Percentiles rank a stretch among this genome's conserved stretches.
These are phyloP conservation scores for Xylaria telfairii DNA, from an alignment of 495 filamentous ascomycete genomes.

Conservation along the genomic window DNA sequence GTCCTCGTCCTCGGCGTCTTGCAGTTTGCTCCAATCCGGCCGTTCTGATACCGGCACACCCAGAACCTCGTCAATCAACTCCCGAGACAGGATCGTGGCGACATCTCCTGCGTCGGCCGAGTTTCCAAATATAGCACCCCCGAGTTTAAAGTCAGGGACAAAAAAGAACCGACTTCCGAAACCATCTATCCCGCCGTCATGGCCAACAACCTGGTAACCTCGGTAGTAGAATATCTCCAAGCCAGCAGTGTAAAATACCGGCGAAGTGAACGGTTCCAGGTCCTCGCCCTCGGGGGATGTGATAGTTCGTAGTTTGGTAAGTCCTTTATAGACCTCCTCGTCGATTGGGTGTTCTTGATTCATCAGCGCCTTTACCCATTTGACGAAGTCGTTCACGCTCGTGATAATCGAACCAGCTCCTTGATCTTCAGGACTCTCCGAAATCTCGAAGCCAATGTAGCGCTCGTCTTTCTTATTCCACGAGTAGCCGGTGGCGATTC, in stretches of 20 bases:
- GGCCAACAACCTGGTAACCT: conserved; percentile 46
- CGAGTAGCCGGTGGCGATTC: conserved; percentile 42
- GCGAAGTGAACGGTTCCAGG: conserved; percentile 21
- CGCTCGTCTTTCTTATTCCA: conserved; percentile 22
- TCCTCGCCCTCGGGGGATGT: background rate
- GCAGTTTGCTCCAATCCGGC: conserved; percentile 3
- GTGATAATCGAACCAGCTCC: conserved; percentile 57
- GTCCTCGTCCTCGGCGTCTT: conserved; percentile 14
- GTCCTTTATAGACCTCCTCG: conserved; percentile 41
- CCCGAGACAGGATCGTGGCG: conserved; percentile 33
- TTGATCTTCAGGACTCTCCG: conserved; percentile 30
- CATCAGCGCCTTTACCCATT: conserved; percentile 50
- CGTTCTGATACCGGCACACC: conserved; percentile 30
- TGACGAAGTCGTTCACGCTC: conserved; percentile 59
- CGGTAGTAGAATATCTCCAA: conserved; percentile 49
- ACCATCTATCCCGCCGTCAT: conserved; percentile 49
- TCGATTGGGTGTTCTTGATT: conserved; percentile 40
- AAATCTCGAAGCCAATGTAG: conserved; percentile 16
- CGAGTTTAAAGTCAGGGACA: conserved; percentile 49
- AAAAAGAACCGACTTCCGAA: conserved; percentile 52
- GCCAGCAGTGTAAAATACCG: conserved; percentile 47
- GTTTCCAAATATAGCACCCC: conserved; percentile 54
- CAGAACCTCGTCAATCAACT: conserved; percentile 48
- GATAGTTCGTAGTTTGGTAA: conserved; percentile 40
- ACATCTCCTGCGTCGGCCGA: conserved; percentile 28